Evolutionary conservation across 768 basidiomycete genomes (phyloP), one percentile per base, ranked within the genome.

Genomic region (Sutorius australiensis): DNA sequence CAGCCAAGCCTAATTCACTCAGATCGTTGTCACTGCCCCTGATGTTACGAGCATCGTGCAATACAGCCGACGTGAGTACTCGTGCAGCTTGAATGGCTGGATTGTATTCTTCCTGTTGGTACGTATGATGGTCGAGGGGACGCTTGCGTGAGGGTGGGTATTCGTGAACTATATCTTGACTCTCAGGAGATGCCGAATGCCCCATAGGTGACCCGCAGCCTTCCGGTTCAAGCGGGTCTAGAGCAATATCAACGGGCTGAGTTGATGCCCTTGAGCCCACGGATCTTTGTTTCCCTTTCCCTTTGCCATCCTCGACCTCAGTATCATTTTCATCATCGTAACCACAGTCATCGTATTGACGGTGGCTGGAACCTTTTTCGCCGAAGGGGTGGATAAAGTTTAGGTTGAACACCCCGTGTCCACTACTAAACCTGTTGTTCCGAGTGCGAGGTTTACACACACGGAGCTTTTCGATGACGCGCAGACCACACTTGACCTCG

Each of bases 41-140:
- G 53, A 90, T 74, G 60, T 87, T 87, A 14, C 87, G 78, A 28
- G 88, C 88, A 67, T 90, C 88, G 60, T 89, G 87, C 38, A 89
- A 67, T 7, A 89, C 76, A 1, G 84, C 84, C n/a, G 77, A 77
- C 69, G 83, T 87, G 37, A 89, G 56, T 10, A 74, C 81, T 63
- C 80, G 86, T 2, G 83, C 87, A 10, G 86, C 86, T 33, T 77
- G 74, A 17, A 77, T 67, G 1, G 77, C 77, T 10, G 73, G 72
- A 12, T 76, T 77, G 31, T 62, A 60, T 7, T 67, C 72, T 34
- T 72, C 70, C 21, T 59, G 73, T 62, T 55, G 64, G 37, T 57
- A n/a, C 3, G 30, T 6, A 54, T 51, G 62, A 40, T 48, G 63
- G 54, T 66, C 57, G 41, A 57, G 54, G 37, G 43, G 51, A 48